Percentiles rank a stretch among this genome's conserved stretches.
Evolutionary conservation across 257 asterid genomes (phyloP).

Genomic region (Gentiana dahurica): DNA sequence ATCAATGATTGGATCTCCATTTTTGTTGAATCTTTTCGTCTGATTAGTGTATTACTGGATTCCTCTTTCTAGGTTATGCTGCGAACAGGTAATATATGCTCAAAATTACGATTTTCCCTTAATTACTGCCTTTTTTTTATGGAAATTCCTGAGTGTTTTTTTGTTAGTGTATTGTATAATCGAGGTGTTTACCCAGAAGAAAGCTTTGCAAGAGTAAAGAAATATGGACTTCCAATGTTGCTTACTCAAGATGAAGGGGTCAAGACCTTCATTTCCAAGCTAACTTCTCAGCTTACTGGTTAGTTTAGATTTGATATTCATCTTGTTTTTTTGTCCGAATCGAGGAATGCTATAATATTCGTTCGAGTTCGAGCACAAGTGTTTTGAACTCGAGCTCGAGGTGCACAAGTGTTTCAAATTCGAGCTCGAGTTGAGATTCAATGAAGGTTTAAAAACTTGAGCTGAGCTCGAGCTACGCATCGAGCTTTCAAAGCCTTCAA

Average conservation of each 20-base stretch:
- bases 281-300: slow-evolving; percentile 90
- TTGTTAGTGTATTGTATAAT: slow-evolving; percentile 51
- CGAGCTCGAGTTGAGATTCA: too few species aligned
- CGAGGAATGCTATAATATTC: too few species aligned
- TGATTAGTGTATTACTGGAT: slow-evolving; percentile 10
- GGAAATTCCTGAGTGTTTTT: slow-evolving; percentile 3
- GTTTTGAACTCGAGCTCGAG: too few species aligned
- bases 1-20: neutral
- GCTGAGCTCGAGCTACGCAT: too few species aligned
- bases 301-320: slow-evolving; percentile 1
- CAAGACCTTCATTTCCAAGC: slow-evolving; percentile 73
- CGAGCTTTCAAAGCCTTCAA: too few species aligned
- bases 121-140: neutral
- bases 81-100: slow-evolving; percentile 57
- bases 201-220: slow-evolving; percentile 79
- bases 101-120: neutral
- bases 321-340: neutral
- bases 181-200: slow-evolving; percentile 91
- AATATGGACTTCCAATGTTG: slow-evolving; percentile 88
- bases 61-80: slow-evolving; percentile 62
- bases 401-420: too few species aligned
- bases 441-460: too few species aligned
- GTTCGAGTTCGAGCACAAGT: too few species aligned
- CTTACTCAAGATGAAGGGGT: slow-evolving; percentile 94
- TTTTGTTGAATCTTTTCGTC: neutral